Base-by-base conservation (phyloP, 257 asterid genomes). In the Ligustrum vulgare region DNA sequence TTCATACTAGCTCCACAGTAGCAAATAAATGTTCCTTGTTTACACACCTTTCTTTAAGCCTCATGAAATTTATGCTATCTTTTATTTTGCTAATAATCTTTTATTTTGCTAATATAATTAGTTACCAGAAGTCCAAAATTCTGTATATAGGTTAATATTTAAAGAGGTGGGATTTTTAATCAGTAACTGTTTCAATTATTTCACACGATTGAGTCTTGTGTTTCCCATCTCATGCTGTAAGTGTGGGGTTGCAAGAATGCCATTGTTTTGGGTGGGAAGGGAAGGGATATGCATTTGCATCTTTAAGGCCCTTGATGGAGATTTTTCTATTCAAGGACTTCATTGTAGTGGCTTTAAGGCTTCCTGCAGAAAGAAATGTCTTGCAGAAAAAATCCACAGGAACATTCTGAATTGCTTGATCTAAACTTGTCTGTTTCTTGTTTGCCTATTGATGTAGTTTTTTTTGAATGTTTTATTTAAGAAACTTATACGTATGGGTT, bases 401-500 rank as follows among this genome's bases (percentile, higher is more conserved):
- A 16, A 54, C 11, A 54, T 4, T 51, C 20, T 63, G 49, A 28
- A 56, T 33, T 72, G 73, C 56, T 54, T 56, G 43, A 22, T 71
- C 58, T 62, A 69, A 62, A 58, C 20, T 16, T 49, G 65, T 73
- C 31, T 41, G 39, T 41, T 41, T 41, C 49, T 41, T 41, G 12
- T 41, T 41, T 68, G 5, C 8, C 25, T 69, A 64, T 79, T 60
- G n/a, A 39, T 65, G 31, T 23, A 37, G 62, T 23, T 31, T 72
- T 72, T 49, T 36, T 49, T 72, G 33, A 25, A 60, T 4, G 12
- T 69, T 43, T 18, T 34, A 68, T 54, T 13, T 18, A 49, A 6
- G 72, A 56, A 51, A 47, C 72, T 74, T 67, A 60, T 69, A 67
- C 69, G 71, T 68, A 71, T 35, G 10, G 10, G n/a, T 54, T 36